A percentile compares a stretch with the other conserved stretches of the same genome.
Conservation (phyloP, 371 early-diverging fungal species). For the Mortierella sp. region DNA sequence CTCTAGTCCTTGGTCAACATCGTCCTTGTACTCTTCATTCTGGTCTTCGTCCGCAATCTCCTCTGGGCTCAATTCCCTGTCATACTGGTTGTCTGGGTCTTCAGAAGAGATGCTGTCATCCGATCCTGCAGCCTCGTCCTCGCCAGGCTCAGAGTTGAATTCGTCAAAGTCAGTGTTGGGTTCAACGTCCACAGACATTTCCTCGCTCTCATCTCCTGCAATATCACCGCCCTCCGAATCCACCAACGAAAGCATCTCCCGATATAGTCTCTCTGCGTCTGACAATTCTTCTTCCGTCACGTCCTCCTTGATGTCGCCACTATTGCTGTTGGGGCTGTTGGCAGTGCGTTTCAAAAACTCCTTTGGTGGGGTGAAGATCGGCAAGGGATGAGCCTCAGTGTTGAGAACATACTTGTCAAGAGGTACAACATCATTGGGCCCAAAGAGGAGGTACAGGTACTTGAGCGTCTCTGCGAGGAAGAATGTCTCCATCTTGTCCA, state of each 20-base stretch:
- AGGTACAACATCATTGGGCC: slow-evolving; percentile 72
- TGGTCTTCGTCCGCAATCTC: neutral
- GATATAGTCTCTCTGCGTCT: slow-evolving; percentile 8
- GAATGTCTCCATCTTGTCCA: slow-evolving; percentile 87
- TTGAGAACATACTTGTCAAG: slow-evolving; percentile 89
- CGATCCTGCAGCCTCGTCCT: slow-evolving; percentile 17
- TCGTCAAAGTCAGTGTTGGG: too few species aligned
- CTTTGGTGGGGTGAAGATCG: slow-evolving; percentile 63
- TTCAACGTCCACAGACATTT: too few species aligned
- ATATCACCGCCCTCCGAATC: slow-evolving; percentile 12
- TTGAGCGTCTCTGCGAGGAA: slow-evolving; percentile 94
- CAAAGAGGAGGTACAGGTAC: slow-evolving; percentile 92
- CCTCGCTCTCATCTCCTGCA: slow-evolving; percentile 10
- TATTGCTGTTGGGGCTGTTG: neutral
- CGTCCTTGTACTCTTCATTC: neutral
- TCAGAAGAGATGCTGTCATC: slow-evolving; percentile 25
- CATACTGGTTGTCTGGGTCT: slow-evolving; percentile 8
- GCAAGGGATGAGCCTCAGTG: slow-evolving; percentile 92
- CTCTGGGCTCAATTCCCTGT: neutral
- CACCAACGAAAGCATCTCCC: slow-evolving; percentile 5
- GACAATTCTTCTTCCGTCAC: slow-evolving; percentile 5
- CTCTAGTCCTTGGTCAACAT: slow-evolving; percentile 12
- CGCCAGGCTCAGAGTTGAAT: too few species aligned
- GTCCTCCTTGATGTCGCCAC: slow-evolving; percentile 3
- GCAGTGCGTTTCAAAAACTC: slow-evolving; percentile 5